Evolutionary conservation across 106 monocot species (phyloP).

Genomic region (Amphibolis antarctica): DNA sequence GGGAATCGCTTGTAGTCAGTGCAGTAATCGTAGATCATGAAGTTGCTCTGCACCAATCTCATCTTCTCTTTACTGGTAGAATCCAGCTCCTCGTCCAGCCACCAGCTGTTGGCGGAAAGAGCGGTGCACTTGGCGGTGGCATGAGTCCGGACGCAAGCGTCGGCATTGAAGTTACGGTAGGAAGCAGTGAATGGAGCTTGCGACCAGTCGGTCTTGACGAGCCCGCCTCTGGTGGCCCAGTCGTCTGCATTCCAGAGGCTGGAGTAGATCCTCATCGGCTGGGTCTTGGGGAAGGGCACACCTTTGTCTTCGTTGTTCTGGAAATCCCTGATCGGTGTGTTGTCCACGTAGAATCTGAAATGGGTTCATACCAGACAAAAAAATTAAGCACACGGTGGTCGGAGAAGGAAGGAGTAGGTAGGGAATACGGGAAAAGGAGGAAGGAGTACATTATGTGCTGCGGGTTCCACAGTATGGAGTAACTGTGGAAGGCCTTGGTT

Average conservation of each 20-base stretch:
- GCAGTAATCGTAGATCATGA: constrained; percentile 16
- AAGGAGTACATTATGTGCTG: constrained; percentile 10
- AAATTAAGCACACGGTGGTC: too few species aligned
- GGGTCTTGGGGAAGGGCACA: constrained; percentile 11
- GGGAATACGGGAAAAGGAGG: too few species aligned
- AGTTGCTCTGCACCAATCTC: constrained; percentile 7
- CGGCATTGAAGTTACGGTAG: constrained; percentile 6
- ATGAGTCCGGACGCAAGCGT: too few species aligned
- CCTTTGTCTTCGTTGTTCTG: constrained; percentile 8
- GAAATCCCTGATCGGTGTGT: constrained; percentile 9
- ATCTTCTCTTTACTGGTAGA: background rate
- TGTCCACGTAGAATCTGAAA: background rate
- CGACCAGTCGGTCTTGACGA: constrained; percentile 14
- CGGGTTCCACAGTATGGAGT: constrained; percentile 13
- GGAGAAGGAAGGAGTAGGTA: too few species aligned
- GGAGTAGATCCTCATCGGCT: constrained; percentile 12
- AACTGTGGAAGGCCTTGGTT: constrained; percentile 13
- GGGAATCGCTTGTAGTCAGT: constrained; percentile 8
- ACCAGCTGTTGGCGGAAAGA: background rate
- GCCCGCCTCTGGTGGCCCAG: constrained; percentile 17
- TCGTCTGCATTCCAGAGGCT: constrained; percentile 13
- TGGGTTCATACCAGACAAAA: too few species aligned
- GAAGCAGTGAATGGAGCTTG: constrained; percentile 9
- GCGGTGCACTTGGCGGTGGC: too few species aligned
- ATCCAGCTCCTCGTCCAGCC: constrained; percentile 8